Base-by-base conservation (phyloP, 106 monocot species). In the Dendrobium huoshanense region DNA sequence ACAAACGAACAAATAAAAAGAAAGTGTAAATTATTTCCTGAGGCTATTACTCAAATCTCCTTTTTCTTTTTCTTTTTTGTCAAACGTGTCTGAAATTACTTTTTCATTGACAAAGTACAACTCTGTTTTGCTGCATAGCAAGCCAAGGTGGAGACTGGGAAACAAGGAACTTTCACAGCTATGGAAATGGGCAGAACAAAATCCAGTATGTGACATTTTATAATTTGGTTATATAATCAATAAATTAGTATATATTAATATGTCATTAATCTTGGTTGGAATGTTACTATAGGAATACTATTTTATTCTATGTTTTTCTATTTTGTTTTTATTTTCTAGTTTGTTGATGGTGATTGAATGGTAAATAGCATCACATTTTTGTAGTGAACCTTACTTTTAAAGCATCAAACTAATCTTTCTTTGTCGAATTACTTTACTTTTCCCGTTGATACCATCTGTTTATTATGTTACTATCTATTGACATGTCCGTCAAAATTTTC, bases 101-200 rank as follows among this genome's bases (percentile, higher is more conserved):
- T 74, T 7, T 20, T 43, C 20, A 6, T 76, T 76, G 42, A 19
- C 74, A n/a, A 18, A 70, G 4, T 70, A 16, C 4, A 2, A 70
- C 77, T 72, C 22, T 48, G 37, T 72, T 83, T 78, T 61, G 33
- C 72, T 77, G 11, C 54, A 33, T 74, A 97, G 97, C 29, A 99
- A 93, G 81, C 85, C 87, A 70, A 86, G 91, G 55, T 95, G 91
- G 91, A 93, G 99, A 83, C 78, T 99, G 67, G 99, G 99, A 33
- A 99, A 99, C 84, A 99, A 93, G 81, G 99, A 99, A 78, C 72
- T 99, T 22, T 81, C 86, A 47, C 92, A 93, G 67, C 79, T 99
- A 45, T 99, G 99, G 99, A 99, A 91, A 78, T 95, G 99, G 99
- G 91, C 99, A 49, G 99, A 99, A 76, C 92, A 95, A 88, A 95